Percentiles rank a stretch among this genome's conserved stretches.
These are phyloP conservation scores for Cichorium intybus DNA, from an alignment of 140 eudicot genomes.

Conservation along the genomic window DNA sequence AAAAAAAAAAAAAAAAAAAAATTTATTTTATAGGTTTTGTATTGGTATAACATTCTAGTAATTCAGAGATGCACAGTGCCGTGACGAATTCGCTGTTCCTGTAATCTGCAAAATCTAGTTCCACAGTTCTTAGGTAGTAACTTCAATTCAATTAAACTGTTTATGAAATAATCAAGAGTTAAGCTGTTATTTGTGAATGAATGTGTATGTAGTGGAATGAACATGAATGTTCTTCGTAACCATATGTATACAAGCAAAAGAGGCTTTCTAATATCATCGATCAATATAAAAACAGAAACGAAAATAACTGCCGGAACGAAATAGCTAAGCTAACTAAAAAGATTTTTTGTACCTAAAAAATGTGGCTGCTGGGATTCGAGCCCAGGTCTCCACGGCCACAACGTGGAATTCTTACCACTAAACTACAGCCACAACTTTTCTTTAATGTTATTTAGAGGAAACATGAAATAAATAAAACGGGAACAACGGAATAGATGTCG, in stretches of 20 bases:
- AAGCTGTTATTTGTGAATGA: not conserved
- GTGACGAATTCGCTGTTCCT: conserved; percentile 2
- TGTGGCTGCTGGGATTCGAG: conserved; percentile 99
- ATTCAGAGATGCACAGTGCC: not conserved
- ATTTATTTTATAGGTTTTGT: not conserved
- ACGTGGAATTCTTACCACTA: conserved; percentile 99
- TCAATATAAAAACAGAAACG: no score
- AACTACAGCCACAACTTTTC: conserved; percentile 80
- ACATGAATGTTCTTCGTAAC: not conserved
- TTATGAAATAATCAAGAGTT: not conserved
- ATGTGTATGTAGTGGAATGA: not conserved
- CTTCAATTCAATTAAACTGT: not conserved
- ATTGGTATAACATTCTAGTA: not conserved
- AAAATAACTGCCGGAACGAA: no score
- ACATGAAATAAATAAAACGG: no score
- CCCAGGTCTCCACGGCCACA: conserved; percentile 99
- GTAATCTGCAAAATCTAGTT: not conserved
- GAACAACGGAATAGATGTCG: no score
- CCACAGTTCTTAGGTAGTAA: not conserved
- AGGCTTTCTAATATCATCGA: no score
- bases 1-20: no score
- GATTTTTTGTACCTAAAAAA: no score
- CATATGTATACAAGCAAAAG: no score
- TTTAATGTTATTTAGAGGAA: no score
- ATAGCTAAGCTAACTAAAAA: no score